Percentiles rank a stretch among this genome's conserved stretches.
These are phyloP conservation scores for Cymbopogon citratus DNA, from an alignment of 176 grass and related monocot species.

Conservation along the genomic window DNA sequence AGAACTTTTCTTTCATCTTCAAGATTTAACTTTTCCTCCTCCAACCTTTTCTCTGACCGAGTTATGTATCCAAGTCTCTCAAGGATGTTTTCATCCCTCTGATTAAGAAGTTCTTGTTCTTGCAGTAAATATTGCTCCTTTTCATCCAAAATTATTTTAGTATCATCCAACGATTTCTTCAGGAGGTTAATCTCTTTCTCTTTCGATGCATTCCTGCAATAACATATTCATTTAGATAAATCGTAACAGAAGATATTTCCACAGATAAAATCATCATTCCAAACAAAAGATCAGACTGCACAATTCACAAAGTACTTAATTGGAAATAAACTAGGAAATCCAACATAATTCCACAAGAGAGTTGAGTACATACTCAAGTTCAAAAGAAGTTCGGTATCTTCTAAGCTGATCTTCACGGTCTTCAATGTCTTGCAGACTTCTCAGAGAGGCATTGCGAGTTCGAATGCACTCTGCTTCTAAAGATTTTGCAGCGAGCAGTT, in stretches of 20 bases:
- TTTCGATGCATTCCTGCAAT: constrained; percentile 60
- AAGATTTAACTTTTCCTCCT: constrained; percentile 43
- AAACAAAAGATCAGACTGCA: neutral
- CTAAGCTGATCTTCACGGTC: constrained; percentile 77
- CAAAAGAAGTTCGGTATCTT: constrained; percentile 48
- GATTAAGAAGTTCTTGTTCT: constrained; percentile 62
- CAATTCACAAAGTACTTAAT: neutral
- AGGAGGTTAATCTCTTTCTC: constrained; percentile 64
- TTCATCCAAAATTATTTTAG: constrained; percentile 66
- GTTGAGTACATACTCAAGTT: constrained; percentile 56
- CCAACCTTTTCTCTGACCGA: constrained; percentile 53
- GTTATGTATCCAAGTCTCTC: constrained; percentile 60
- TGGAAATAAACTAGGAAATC: neutral
- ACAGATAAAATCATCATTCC: constrained; percentile 9
- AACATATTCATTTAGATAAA: constrained; percentile 13
- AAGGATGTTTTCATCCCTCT: constrained; percentile 68
- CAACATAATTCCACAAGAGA: constrained; percentile 32
- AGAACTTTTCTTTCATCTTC: constrained; percentile 59
- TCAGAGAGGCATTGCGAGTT: constrained; percentile 36
- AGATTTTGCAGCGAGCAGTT: constrained; percentile 57
- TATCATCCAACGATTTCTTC: constrained; percentile 62
- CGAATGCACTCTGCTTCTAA: constrained; percentile 55
- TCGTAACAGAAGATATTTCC: neutral
- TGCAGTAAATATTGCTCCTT: constrained; percentile 58
- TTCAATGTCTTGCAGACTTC: constrained; percentile 79